Conservation (phyloP, 2,329 filamentous ascomycete genomes). For the Curvularia lunata region DNA sequence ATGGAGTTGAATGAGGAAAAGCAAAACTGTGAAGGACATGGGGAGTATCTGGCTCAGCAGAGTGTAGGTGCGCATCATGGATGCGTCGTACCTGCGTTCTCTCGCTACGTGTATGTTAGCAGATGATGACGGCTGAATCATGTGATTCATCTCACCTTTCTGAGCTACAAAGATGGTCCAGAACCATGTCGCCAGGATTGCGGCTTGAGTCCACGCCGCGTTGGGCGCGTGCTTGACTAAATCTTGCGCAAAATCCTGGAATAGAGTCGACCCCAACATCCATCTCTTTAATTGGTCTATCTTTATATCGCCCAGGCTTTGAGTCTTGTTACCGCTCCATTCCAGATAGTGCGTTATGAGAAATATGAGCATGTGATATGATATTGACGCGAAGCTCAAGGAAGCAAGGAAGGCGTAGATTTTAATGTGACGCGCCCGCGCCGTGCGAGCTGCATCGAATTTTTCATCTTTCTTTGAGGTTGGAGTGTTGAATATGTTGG, state of each 20-base stretch:
- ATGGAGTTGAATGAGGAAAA: conserved; percentile 40
- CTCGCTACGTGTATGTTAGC: conserved; percentile 22
- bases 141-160: conserved; percentile 25
- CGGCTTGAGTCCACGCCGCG: conserved; percentile 35
- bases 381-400: conserved; percentile 37
- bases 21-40: conserved; percentile 32
- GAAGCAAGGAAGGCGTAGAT: conserved; percentile 37
- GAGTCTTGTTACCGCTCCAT: conserved; percentile 25
- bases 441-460: conserved; percentile 20
- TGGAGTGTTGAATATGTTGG: background rate
- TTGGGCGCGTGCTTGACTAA: conserved; percentile 34
- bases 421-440: conserved; percentile 33
- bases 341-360: conserved; percentile 32
- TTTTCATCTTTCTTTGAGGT: conserved; percentile 7
- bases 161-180: conserved; percentile 40
- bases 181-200: conserved; percentile 36
- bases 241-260: conserved; percentile 39
- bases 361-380: conserved; percentile 43
- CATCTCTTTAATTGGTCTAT: conserved; percentile 25
- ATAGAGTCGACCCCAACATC: conserved; percentile 39
- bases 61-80: conserved; percentile 31
- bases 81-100: conserved; percentile 14
- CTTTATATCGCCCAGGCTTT: conserved; percentile 1
- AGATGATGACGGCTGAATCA: background rate
- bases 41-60: conserved; percentile 40